Evolutionary conservation across 148 eudicot species (phyloP).

Genomic region (Camellia lanceoleosa): DNA sequence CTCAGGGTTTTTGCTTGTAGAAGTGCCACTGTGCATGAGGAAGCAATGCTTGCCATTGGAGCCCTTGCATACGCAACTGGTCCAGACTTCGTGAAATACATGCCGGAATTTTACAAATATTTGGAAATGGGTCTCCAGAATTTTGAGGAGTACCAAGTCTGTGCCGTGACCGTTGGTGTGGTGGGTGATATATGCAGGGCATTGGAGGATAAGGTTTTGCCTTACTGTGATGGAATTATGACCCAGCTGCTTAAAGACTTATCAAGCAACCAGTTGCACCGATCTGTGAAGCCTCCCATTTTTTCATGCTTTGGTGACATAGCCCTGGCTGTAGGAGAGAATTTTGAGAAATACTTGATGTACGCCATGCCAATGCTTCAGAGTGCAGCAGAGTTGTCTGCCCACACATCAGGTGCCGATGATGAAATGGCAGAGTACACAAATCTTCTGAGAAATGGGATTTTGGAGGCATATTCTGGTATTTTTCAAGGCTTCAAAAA

Average conservation of each 20-base stretch:
- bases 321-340: conserved; percentile 85
- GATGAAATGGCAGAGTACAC: conserved; percentile 80
- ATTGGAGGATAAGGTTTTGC: conserved; percentile 77
- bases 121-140: conserved; percentile 96
- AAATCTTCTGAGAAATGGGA: conserved; percentile 77
- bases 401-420: conserved; percentile 61
- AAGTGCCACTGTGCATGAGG: conserved; percentile 91
- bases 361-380: conserved; percentile 98
- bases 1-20: conserved; percentile 80
- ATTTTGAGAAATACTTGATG: conserved; percentile 85
- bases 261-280: conserved; percentile 83
- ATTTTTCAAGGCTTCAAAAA: conserved; percentile 90
- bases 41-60: conserved; percentile 93
- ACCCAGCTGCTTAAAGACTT: conserved; percentile 87
- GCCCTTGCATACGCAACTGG: conserved; percentile 88
- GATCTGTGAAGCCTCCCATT: conserved; percentile 93
- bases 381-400: conserved; percentile 80
- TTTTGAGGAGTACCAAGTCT: conserved; percentile 87
- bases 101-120: conserved; percentile 79
- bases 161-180: conserved; percentile 91
- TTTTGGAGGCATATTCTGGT: conserved; percentile 89
- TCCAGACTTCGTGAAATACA: conserved; percentile 67
- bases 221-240: conserved; percentile 96
- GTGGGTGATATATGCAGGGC: conserved; percentile 94
- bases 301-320: conserved; percentile 95